Percentiles rank a stretch among this genome's conserved stretches.
phyloP scores from a whole-genome alignment of 805 yeast species.

The Spathaspora passalidarum region DNA sequence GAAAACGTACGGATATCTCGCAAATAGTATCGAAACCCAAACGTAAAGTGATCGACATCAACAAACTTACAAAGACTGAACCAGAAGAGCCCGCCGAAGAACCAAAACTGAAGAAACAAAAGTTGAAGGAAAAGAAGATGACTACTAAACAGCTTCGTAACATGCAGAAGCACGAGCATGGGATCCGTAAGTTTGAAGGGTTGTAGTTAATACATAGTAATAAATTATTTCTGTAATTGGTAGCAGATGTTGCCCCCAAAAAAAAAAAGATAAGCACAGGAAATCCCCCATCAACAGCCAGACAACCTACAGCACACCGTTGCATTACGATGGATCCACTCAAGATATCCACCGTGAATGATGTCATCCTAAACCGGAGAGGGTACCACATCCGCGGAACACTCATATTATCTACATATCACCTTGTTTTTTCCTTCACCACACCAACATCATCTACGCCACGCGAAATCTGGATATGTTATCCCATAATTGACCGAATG shows the following conservation, averaged over 20 bases:
- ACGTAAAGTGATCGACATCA: conserved; percentile 18
- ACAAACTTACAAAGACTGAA: conserved; percentile 14
- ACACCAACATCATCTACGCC: conserved; percentile 10
- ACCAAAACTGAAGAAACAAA: conserved; percentile 30
- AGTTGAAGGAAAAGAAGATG: conserved; percentile 26
- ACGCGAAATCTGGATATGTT: conserved; percentile 87
- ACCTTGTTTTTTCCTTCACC: conserved; percentile 34
- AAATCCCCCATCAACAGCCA: too few species aligned
- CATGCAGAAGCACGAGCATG: conserved; percentile 55
- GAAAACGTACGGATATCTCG: conserved; percentile 7
- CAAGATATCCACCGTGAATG: conserved; percentile 30
- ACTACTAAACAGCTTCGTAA: conserved; percentile 47
- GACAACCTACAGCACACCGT: not conserved
- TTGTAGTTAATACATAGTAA: conserved; percentile 25
- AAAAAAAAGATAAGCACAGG: conserved; percentile 1
- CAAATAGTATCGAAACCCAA: conserved; percentile 10
- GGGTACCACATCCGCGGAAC: conserved; percentile 36
- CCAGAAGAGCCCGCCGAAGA: conserved; percentile 14
- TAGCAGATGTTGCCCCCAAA: too few species aligned
- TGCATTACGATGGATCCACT: conserved; percentile 28
- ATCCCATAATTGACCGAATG: conserved; percentile 73
- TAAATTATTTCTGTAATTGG: not conserved
- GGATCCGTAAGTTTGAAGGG: conserved; percentile 64
- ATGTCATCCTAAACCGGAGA: conserved; percentile 35
- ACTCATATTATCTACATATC: conserved; percentile 34